A percentile compares a stretch with the other conserved stretches of the same genome.
Evolutionary conservation across 2,329 filamentous ascomycete species (phyloP).

Genomic region (Mariannaea elegans): DNA sequence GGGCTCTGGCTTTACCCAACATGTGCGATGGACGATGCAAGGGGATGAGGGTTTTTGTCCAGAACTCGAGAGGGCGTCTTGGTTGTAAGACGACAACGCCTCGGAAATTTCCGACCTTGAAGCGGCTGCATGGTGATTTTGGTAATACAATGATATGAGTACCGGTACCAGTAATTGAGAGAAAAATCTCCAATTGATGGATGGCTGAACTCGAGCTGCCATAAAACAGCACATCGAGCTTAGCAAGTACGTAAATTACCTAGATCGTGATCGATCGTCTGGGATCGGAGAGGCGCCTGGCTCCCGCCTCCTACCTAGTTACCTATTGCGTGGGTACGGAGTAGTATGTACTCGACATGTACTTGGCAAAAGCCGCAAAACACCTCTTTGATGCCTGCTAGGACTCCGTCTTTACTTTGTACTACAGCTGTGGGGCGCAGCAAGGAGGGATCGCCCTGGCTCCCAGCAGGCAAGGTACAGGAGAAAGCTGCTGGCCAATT

Average conservation of each 20-base stretch:
- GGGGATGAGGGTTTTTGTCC: constrained; percentile 11
- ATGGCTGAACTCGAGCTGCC: neutral
- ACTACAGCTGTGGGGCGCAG: constrained; percentile 6
- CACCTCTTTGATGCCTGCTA: neutral
- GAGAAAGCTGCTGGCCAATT: constrained; percentile 2
- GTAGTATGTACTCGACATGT: too few species aligned
- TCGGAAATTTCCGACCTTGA: too few species aligned
- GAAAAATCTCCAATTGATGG: neutral
- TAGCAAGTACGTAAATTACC: neutral
- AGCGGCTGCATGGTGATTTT: too few species aligned
- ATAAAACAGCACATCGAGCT: neutral
- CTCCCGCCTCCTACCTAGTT: constrained; percentile 9
- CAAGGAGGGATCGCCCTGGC: constrained; percentile 10
- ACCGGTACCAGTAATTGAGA: too few species aligned
- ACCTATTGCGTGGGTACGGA: constrained; percentile 2
- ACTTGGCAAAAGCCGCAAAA: neutral
- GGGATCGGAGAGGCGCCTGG: constrained; percentile 16
- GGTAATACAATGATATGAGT: too few species aligned
- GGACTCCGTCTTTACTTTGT: constrained; percentile 3
- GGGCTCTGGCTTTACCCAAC: neutral
- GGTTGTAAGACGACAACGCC: too few species aligned
- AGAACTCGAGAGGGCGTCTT: too few species aligned
- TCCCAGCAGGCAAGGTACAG: constrained; percentile 3
- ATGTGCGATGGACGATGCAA: constrained; percentile 3
- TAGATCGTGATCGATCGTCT: constrained; percentile 14